Evolutionary conservation across 371 early-diverging fungal genomes (phyloP), one percentile per base, ranked within the genome.

Genomic region (Mortierella sp.): DNA sequence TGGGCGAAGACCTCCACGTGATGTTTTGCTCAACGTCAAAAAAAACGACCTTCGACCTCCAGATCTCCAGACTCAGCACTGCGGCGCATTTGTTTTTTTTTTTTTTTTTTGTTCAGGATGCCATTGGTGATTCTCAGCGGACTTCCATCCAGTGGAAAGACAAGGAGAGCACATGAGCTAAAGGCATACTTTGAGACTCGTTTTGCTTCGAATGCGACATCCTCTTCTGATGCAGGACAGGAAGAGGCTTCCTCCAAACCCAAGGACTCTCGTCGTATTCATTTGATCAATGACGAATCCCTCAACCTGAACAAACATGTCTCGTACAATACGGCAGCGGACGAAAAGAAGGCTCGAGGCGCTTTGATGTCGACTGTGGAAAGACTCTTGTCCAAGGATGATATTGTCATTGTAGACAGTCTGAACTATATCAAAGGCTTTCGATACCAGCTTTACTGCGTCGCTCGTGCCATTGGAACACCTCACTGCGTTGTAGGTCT

Each of bases 391-490:
- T 88, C 91, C 30, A 89, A 89, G 61, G 93, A 97, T 19, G 87
- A 87, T 57, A 86, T 99, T 60, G 93, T 98, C 16, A 96, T 99
- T 60, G 94, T 90, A 5, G 99, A 99, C 79, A 87, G 90, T 30
- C 83, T 97, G 82, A 99, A 99, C 80, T 97, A 98, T 83, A 98
- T 99, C 82, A 99, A 99, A 84, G 98, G 99, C 2, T 95, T 94
- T 74, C 87, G 99, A 65, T 99, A 98, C 83, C 98, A 98, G 81
- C 87, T 98, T 15, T 97, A 95, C 82, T 97, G 98, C 81, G 84
- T 96, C 18, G 93, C 97, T 0, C 88, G 96, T 48, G 94, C 93
- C 23, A 87, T 95, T 28, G 89, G 93, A 50, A 97, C 98, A 1
- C 94, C 97, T 9, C 94, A 94, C 52, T 97, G 97, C 70, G 91